Base-by-base conservation (phyloP, 148 eudicot genomes). In the Cornus florida region DNA sequence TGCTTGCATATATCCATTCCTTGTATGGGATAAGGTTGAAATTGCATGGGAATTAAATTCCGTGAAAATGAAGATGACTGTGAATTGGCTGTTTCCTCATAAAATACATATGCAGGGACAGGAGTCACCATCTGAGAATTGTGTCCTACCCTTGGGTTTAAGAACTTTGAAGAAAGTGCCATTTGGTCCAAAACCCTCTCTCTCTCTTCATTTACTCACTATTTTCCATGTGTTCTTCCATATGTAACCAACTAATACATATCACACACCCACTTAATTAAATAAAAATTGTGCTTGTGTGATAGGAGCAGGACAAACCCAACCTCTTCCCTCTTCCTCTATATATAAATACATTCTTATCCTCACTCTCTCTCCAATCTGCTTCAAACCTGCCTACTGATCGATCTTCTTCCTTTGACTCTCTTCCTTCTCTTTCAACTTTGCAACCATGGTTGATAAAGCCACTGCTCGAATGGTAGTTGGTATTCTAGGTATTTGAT, bases 401-500 rank as follows among this genome's bases (percentile, higher is more conserved):
- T 28, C 28, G 1, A 2, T 82, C 46, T 71, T 24, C 28, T 28
- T 6, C 7, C 22, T 10, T n/a, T 73, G 17, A 67, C 70, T 39
- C 41, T 62, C 65, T 69, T 69, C 10, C 53, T 13, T n/a, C 66
- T 62, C 9, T 1, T 20, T 4, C 23, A 62, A 19, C 23, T n/a
- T 7, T 43, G 8, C 48, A 84, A 74, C 77, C 79, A 84, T 84
- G 91, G 70, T 83, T 48, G 76, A 85, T 35, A 68, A 17, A 67
- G 88, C 85, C 3, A 41, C 77, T 70, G 84, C 81, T 73, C 85
- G 90, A 7, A 83, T 81, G 9, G 79, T 71, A 10, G 84, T 85
- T 75, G 92, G 92, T 46, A 68, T 89, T 80, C 67, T 85, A 79
- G 90, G 85, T 90, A 10, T 35, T 35, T 35, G 60, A 82, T 77